Conservation (phyloP, 108 stramenopile species). For the Cylindrotheca fusiformis region DNA sequence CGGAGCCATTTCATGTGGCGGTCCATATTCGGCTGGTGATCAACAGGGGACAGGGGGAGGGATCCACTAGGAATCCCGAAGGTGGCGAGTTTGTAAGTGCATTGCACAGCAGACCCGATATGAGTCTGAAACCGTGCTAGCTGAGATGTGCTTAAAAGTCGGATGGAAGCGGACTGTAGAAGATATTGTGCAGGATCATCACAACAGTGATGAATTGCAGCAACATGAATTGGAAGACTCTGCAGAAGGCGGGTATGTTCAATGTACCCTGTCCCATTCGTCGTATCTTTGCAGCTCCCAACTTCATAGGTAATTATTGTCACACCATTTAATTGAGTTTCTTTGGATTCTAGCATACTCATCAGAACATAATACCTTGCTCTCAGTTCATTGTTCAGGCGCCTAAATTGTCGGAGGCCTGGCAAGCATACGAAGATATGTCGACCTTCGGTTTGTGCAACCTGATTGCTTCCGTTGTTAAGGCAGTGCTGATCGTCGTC, state of each 20-base stretch:
- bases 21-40: neutral
- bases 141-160: neutral
- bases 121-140: constrained; percentile 8
- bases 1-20: neutral
- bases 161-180: neutral
- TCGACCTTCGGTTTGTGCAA: neutral
- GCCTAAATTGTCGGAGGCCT: neutral
- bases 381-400: neutral
- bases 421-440: neutral
- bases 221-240: neutral
- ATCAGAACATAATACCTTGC: constrained; percentile 29
- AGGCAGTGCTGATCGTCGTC: constrained; percentile 22
- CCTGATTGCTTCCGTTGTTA: constrained; percentile 20
- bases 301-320: constrained; percentile 18
- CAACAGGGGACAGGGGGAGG: constrained; percentile 2
- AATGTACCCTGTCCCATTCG: neutral
- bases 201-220: neutral
- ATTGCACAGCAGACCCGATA: constrained; percentile 3
- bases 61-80: constrained; percentile 9
- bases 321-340: constrained; percentile 23
- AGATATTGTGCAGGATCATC: neutral
- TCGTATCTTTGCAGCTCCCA: neutral
- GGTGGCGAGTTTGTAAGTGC: constrained; percentile 10
- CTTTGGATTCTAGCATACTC: constrained; percentile 14
- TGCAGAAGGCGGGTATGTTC: neutral